Conservation (phyloP, 1,139 yeast genomes). For the Yamadazyma taylorii region DNA sequence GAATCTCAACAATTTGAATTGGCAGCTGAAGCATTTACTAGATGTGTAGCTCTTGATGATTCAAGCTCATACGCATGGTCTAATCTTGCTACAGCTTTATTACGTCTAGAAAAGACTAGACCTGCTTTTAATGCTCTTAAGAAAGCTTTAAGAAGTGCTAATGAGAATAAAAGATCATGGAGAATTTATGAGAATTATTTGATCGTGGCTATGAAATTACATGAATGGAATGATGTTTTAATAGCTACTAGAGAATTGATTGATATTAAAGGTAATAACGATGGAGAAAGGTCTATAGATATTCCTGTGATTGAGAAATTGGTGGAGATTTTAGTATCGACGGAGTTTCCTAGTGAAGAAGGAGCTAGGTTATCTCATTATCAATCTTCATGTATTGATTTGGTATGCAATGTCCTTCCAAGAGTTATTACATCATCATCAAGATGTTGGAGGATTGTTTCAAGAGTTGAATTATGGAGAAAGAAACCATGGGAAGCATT, state of each 20-base stretch:
- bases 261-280: constrained; percentile 48
- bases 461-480: constrained; percentile 87
- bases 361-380: constrained; percentile 49
- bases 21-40: constrained; percentile 90
- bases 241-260: constrained; percentile 64
- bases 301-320: constrained; percentile 74
- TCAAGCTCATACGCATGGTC: constrained; percentile 88
- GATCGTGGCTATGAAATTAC: constrained; percentile 74
- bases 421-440: constrained; percentile 67
- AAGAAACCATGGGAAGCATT: constrained; percentile 84
- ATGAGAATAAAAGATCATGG: constrained; percentile 74
- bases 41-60: constrained; percentile 88
- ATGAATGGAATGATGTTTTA: constrained; percentile 86
- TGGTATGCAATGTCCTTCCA: constrained; percentile 68
- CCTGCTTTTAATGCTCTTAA: constrained; percentile 85
- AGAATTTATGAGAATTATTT: constrained; percentile 87
- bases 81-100: constrained; percentile 81
- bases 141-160: constrained; percentile 69
- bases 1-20: constrained; percentile 70
- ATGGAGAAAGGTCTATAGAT: constrained; percentile 71
- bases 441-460: constrained; percentile 79
- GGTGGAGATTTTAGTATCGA: constrained; percentile 60
- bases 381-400: constrained; percentile 68
- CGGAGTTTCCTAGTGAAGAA: constrained; percentile 48
- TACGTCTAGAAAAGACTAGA: constrained; percentile 60